phyloP scores from a whole-genome alignment of 2,329 filamentous ascomycete species.

The Venturiaceae sp. region DNA sequence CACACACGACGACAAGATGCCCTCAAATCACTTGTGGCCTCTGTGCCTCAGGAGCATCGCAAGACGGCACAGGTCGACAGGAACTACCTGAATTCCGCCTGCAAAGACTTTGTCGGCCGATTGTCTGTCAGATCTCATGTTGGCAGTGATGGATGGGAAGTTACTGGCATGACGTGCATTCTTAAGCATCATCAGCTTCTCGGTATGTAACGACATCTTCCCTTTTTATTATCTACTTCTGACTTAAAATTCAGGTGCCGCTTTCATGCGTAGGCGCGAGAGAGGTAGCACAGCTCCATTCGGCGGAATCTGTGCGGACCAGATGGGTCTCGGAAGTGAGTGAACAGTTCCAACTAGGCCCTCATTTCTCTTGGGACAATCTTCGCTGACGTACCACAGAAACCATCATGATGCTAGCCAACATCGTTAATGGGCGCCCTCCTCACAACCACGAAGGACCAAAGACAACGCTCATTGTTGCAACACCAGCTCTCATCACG shows the following conservation, averaged over 20 bases:
- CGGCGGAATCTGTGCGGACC: conserved; percentile 32
- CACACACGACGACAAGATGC: conserved; percentile 21
- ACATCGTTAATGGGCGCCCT: conserved; percentile 30
- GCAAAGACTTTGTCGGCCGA: conserved; percentile 27
- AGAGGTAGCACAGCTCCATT: conserved; percentile 21
- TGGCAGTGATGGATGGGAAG: conserved; percentile 28
- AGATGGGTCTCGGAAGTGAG: conserved; percentile 29
- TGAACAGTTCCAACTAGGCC: neutral
- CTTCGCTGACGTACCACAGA: conserved; percentile 10
- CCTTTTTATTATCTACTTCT: neutral
- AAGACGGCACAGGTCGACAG: conserved; percentile 25
- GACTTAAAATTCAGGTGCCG: conserved; percentile 15
- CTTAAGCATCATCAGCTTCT: conserved; percentile 43
- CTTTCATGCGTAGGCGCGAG: conserved; percentile 48
- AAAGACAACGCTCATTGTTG: conserved; percentile 33
- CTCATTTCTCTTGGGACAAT: neutral
- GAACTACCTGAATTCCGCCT: conserved; percentile 25
- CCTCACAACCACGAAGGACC: conserved; percentile 8
- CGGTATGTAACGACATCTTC: conserved; percentile 18
- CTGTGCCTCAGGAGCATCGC: conserved; percentile 25
- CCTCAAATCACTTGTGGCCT: conserved; percentile 29
- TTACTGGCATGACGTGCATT: conserved; percentile 37
- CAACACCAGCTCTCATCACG: conserved; percentile 24
- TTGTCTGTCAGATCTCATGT: conserved; percentile 17
- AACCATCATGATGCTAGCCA: conserved; percentile 31